phyloP scores from a whole-genome alignment of 352 stramenopile genomes.

The Globisporangium irregulare region DNA sequence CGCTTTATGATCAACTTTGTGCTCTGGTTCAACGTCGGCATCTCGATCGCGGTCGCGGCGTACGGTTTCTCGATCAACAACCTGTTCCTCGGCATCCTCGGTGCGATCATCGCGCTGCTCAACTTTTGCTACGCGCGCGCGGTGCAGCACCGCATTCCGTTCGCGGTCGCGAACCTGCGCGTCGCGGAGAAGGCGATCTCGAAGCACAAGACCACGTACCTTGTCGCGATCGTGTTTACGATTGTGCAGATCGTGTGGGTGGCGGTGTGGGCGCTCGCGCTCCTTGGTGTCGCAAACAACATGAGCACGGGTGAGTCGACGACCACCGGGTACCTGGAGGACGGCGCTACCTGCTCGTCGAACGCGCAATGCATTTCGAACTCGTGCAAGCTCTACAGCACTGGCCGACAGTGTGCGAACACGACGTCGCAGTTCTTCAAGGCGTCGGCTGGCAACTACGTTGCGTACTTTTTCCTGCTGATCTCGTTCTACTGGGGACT shows the following conservation, averaged over 20 bases:
- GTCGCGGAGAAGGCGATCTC: constrained; percentile 87
- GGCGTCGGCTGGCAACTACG: constrained; percentile 30
- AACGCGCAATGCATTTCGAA: constrained; percentile 40
- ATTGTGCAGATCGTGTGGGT: constrained; percentile 90
- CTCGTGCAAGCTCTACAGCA: constrained; percentile 26
- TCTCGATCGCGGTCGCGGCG: constrained; percentile 58
- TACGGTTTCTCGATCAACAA: constrained; percentile 71
- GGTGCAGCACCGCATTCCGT: constrained; percentile 90
- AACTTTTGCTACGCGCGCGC: constrained; percentile 85
- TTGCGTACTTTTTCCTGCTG: constrained; percentile 81
- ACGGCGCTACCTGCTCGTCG: constrained; percentile 23
- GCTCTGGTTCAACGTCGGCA: constrained; percentile 84
- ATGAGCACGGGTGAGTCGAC: constrained; percentile 39
- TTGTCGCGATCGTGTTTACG: constrained; percentile 84
- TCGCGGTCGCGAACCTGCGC: constrained; percentile 91
- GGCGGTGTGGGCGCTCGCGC: constrained; percentile 83
- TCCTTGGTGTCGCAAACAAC: constrained; percentile 86
- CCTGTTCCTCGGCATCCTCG: constrained; percentile 68
- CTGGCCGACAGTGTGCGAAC: constrained; percentile 20
- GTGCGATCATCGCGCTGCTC: constrained; percentile 57
- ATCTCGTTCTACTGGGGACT: constrained; percentile 95
- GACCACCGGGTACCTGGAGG: constrained; percentile 12
- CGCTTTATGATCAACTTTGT: constrained; percentile 83
- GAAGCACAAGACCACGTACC: constrained; percentile 87
- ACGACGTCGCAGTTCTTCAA: constrained; percentile 34